Percentiles rank a stretch among this genome's conserved stretches.
Conservation (phyloP, 73 alveolate genomes). For the Paramecium tetraurelia region DNA sequence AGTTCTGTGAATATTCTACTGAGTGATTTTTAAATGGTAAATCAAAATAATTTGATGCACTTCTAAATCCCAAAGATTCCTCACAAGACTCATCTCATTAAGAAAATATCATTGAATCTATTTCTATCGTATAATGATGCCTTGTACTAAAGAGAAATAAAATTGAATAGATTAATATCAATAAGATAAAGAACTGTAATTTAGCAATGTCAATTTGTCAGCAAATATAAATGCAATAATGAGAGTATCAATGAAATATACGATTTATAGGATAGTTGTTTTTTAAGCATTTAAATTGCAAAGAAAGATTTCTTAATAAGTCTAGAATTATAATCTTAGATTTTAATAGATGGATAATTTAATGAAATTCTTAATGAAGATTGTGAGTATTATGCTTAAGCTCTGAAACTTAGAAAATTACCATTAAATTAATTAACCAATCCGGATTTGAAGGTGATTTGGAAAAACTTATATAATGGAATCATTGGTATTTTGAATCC, state of each 20-base stretch:
- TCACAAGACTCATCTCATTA: not conserved
- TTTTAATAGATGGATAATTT: slow-evolving; percentile 3
- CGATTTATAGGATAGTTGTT: slow-evolving; percentile 32
- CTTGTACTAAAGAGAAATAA: not conserved
- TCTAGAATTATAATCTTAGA: not conserved
- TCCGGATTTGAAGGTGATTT: not conserved
- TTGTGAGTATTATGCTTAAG: not conserved
- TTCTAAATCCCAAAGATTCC: not conserved
- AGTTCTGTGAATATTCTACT: not conserved
- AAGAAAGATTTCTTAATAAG: not conserved
- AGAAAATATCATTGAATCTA: not conserved
- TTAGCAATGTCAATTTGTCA: not conserved
- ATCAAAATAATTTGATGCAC: not conserved
- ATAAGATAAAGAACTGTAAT: not conserved
- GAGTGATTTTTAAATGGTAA: not conserved
- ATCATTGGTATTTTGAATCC: not conserved
- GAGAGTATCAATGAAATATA: not conserved
- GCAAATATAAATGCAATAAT: not conserved
- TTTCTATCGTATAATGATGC: not conserved
- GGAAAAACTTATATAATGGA: not conserved
- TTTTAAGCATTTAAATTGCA: not conserved
- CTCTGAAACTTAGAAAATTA: not conserved
- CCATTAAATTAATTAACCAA: not conserved
- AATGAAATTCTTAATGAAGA: not conserved
- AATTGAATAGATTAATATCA: not conserved